Conservation (phyloP, 2,329 filamentous ascomycete species). For the Coniochaeta sp. region DNA sequence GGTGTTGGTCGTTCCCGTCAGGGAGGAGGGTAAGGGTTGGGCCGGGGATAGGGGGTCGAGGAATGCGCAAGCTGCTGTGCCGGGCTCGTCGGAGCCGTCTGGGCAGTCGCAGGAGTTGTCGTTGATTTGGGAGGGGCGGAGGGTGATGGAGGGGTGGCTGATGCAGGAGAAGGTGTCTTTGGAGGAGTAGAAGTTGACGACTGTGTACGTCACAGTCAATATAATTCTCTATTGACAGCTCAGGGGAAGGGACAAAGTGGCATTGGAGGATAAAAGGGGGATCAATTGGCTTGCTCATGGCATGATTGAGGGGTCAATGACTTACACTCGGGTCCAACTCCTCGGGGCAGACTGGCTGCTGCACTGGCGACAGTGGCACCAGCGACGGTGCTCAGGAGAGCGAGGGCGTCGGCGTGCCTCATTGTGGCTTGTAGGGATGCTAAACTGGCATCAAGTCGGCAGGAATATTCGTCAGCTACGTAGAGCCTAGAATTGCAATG, state of each 20-base stretch:
- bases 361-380: conserved; percentile 48
- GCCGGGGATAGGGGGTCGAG: conserved; percentile 73
- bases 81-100: conserved; percentile 93
- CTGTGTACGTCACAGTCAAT: conserved; percentile 35
- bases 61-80: conserved; percentile 83
- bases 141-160: conserved; percentile 65
- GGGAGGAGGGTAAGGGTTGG: conserved; percentile 58
- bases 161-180: conserved; percentile 73
- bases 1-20: conserved; percentile 55
- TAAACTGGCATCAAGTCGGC: not conserved
- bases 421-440: conserved; percentile 18
- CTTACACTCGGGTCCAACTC: conserved; percentile 88
- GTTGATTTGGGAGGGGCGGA: conserved; percentile 71
- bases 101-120: conserved; percentile 98
- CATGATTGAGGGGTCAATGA: too few species aligned
- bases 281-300: not conserved
- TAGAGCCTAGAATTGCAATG: conserved; percentile 6
- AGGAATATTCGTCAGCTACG: not conserved
- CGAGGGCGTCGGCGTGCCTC: conserved; percentile 41
- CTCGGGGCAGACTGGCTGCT: conserved; percentile 65
- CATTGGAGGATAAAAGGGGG: not conserved
- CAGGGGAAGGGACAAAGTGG: not conserved
- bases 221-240: too few species aligned
- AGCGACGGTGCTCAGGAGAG: conserved; percentile 44
- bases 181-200: conserved; percentile 79